Evolutionary conservation across 1,284 basidiomycete genomes (phyloP).

Genomic region (Singerocomus rubriflavus): DNA sequence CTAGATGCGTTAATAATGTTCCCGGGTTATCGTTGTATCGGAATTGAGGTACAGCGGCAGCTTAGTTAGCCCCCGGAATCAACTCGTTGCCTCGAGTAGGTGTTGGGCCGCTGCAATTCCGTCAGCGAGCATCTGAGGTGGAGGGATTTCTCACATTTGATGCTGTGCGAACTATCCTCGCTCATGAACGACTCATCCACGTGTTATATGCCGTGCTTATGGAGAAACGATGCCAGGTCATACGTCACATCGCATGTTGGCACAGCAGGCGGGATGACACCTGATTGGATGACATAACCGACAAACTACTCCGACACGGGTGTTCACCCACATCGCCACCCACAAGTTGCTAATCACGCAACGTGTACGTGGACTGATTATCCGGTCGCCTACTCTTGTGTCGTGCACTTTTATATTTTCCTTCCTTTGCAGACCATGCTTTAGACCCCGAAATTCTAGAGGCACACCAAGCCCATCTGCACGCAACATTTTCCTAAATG

Average conservation of each 20-base stretch:
- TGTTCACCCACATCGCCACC: no score
- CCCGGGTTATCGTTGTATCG: neutral
- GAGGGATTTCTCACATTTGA: no score
- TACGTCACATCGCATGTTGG: no score
- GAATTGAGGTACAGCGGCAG: neutral
- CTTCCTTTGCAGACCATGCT: slow-evolving; percentile 24
- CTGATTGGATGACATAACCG: no score
- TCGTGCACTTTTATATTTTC: neutral
- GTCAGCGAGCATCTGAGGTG: no score
- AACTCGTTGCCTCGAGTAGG: slow-evolving; percentile 51
- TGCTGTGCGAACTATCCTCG: no score
- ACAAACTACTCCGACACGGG: no score
- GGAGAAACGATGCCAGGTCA: no score
- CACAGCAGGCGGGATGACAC: no score
- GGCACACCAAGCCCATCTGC: neutral
- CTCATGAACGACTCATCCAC: no score
- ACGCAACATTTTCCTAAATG: neutral
- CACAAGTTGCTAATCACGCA: slow-evolving; percentile 24
- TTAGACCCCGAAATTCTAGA: slow-evolving; percentile 9
- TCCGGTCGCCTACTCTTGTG: neutral
- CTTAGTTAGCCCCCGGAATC: neutral
- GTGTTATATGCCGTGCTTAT: no score
- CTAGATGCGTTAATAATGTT: neutral
- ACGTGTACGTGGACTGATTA: slow-evolving; percentile 44
- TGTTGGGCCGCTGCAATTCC: neutral